These are phyloP conservation scores for Quercus tomentella DNA, from an alignment of 331 rosid species.

Conservation along the genomic window DNA sequence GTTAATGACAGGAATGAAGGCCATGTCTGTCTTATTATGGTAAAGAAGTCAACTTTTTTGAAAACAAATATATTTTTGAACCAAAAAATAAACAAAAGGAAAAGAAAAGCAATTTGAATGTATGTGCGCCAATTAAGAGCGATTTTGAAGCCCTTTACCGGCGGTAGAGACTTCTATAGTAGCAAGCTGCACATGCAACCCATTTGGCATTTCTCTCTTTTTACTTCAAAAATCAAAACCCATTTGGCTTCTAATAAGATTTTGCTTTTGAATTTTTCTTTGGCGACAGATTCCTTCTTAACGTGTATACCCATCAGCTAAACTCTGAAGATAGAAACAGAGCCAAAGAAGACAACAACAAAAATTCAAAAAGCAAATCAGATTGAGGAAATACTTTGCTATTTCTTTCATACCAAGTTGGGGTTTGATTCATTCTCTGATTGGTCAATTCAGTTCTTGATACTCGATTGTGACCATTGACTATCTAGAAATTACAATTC, in stretches of 20 bases:
- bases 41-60: too few species aligned
- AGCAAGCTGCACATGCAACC: constrained; percentile 62
- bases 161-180: constrained; percentile 11
- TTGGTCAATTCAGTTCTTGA: too few species aligned
- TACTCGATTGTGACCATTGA: too few species aligned
- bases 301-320: neutral
- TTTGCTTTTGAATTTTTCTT: constrained; percentile 16
- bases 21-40: too few species aligned
- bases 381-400: neutral
- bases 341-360: constrained; percentile 6
- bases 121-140: constrained; percentile 31
- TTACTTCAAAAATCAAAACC: constrained; percentile 20
- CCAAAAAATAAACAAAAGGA: too few species aligned
- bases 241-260: constrained; percentile 34
- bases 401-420: too few species aligned
- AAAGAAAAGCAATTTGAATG: neutral
- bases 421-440: too few species aligned
- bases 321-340: constrained; percentile 16
- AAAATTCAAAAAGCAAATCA: constrained; percentile 13
- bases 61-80: too few species aligned
- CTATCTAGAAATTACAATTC: too few species aligned
- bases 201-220: constrained; percentile 34
- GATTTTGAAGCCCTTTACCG: constrained; percentile 25
- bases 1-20: too few species aligned
- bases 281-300: constrained; percentile 7